phyloP scores from a whole-genome alignment of 192 early-diverging fungal genomes.

The Linnemannia schmuckeri region DNA sequence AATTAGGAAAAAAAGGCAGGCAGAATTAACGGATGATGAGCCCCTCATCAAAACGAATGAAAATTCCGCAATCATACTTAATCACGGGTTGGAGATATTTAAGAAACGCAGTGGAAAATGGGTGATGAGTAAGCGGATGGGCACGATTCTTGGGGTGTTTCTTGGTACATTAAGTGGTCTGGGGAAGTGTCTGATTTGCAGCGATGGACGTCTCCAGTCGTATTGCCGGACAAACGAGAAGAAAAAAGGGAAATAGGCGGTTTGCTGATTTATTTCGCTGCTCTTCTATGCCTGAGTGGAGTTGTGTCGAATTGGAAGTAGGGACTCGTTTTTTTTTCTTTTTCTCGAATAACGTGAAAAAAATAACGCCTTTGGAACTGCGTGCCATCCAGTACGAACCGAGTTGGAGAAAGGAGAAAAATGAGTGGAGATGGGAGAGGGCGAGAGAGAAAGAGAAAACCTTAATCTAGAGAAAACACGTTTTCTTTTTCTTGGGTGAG shows the following conservation, averaged over 20 bases:
- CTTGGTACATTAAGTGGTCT: not conserved
- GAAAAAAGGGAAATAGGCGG: too few species aligned
- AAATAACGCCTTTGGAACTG: not conserved
- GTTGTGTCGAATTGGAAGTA: not conserved
- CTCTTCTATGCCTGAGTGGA: conserved; percentile 1
- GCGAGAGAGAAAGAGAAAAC: not conserved
- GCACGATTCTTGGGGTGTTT: not conserved
- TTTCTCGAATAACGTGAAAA: not conserved
- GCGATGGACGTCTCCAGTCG: not conserved
- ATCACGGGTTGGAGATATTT: not conserved
- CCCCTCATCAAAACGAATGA: too few species aligned
- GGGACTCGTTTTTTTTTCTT: not conserved
- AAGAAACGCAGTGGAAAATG: not conserved
- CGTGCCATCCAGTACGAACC: not conserved
- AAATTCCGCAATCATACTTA: too few species aligned
- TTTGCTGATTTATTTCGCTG: not conserved
- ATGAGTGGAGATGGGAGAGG: not conserved
- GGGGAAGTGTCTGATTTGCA: not conserved
- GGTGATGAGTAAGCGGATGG: not conserved
- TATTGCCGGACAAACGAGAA: not conserved
- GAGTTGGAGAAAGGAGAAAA: not conserved
- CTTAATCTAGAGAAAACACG: not conserved
- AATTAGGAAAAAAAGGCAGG: too few species aligned
- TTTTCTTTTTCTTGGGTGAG: not conserved
- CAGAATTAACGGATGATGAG: too few species aligned